Evolutionary conservation across 78 protist species (phyloP).

Genomic region (Isochrysis galbana): DNA sequence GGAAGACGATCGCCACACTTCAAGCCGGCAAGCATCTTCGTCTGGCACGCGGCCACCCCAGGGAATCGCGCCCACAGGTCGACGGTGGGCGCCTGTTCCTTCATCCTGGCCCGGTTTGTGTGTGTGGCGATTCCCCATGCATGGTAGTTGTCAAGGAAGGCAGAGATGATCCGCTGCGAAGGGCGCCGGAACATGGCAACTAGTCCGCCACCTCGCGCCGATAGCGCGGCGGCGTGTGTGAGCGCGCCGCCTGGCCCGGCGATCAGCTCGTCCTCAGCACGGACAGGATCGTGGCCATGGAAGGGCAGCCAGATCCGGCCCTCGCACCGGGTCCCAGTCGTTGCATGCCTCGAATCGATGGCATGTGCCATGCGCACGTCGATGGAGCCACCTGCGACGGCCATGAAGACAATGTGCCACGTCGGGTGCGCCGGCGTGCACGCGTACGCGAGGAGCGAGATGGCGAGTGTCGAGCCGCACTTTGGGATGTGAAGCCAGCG

Average conservation of each 20-base stretch:
- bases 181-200: background rate
- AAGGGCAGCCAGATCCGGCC: background rate
- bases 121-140: background rate
- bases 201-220: background rate
- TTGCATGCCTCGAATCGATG: background rate
- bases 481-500: conserved; percentile 18
- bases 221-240: background rate
- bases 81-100: background rate
- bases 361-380: conserved; percentile 2
- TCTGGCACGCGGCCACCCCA: background rate
- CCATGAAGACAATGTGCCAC: conserved; percentile 4
- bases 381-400: background rate
- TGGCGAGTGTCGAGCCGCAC: background rate
- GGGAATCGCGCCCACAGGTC: background rate
- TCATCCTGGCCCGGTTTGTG: background rate
- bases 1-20: background rate
- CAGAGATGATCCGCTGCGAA: conserved; percentile 19
- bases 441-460: background rate
- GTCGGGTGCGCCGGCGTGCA: background rate
- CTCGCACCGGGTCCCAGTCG: background rate
- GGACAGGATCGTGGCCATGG: background rate
- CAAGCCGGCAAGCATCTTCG: background rate
- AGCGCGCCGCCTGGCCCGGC: background rate
- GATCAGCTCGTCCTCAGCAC: background rate
- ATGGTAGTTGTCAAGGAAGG: conserved; percentile 17